Base-by-base conservation (phyloP, 2,329 filamentous ascomycete genomes). In the Amphichorda felina region DNA sequence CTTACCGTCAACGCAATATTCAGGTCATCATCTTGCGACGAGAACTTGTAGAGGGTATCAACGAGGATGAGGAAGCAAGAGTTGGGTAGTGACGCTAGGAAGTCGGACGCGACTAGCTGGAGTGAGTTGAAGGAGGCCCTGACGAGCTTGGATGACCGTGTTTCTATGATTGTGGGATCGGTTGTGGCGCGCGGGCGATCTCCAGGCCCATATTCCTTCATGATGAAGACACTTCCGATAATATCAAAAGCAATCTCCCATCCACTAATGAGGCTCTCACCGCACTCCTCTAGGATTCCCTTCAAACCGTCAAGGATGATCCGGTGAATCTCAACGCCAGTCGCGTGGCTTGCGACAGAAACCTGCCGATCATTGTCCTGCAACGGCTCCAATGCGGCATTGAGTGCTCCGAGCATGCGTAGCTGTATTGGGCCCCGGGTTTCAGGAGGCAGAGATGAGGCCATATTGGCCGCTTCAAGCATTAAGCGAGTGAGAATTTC, bases 51-150 rank as follows among this genome's bases (percentile, higher is more conserved):
- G 16, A 98, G 71, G 9, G 88, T 86, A 59, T 94, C 82, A 41
- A 96, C 78, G 13, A 98, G 70, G 39, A 79, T 74, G 40, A 79
- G 69, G 55, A 81, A 84, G 61, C 72, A 95, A 34, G 66, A 72
- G 53, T 74, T 76, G 31, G 75, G 82, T 38, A 79, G 69, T 6
- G 82, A 77, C 11, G 78, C 70, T 24, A 98, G 61, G 49, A 98
- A 98, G 55, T 98, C 91, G 1, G 91, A 95, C 55, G 88, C 94
- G 31, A 98, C 82, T 3, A 98, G 74, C 53, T 96, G 86, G 10
- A 94, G 65, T 2, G 88, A 94, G 43, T 76, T 82, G 54, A 98
- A 98, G 0, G 89, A 83, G 13, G 85, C 81, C 41, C 87, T 75
- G 35, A 94, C 82, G 16, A 96, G 70, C 43, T 79, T 80, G 30